phyloP scores from a whole-genome alignment of 805 yeast genomes.

The Saccharomycopsis fibuligera region DNA sequence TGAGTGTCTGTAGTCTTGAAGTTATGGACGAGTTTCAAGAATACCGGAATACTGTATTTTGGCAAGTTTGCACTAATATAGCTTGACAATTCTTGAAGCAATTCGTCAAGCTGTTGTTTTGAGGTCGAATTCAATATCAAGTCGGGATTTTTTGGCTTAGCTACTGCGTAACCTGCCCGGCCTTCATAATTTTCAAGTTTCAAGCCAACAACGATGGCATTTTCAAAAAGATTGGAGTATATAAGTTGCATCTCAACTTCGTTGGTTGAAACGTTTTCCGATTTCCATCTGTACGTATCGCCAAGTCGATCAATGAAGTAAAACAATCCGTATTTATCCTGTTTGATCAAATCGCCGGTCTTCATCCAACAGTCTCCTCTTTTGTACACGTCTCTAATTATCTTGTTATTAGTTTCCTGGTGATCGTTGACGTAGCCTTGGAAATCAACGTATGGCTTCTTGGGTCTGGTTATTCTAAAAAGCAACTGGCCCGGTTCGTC shows the following conservation, averaged over 20 bases:
- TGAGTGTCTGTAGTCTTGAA: slow-evolving; percentile 74
- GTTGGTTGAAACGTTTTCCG: slow-evolving; percentile 89
- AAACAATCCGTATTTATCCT: slow-evolving; percentile 61
- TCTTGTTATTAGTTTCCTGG: slow-evolving; percentile 71
- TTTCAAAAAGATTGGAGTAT: slow-evolving; percentile 39
- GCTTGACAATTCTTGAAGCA: slow-evolving; percentile 35
- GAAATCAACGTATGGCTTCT: slow-evolving; percentile 65
- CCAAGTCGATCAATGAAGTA: slow-evolving; percentile 91
- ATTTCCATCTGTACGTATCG: slow-evolving; percentile 94
- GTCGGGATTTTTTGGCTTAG: slow-evolving; percentile 38
- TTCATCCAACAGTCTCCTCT: slow-evolving; percentile 91
- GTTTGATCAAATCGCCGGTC: slow-evolving; percentile 74
- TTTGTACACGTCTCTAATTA: slow-evolving; percentile 63
- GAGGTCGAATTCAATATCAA: neutral
- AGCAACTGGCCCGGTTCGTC: slow-evolving; percentile 84
- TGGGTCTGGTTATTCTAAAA: slow-evolving; percentile 62
- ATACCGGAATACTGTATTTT: slow-evolving; percentile 78
- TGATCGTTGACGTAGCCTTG: slow-evolving; percentile 86
- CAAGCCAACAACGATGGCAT: slow-evolving; percentile 83
- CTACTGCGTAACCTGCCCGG: slow-evolving; percentile 84
- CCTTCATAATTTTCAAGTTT: slow-evolving; percentile 87
- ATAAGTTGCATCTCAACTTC: slow-evolving; percentile 79
- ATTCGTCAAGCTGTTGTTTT: slow-evolving; percentile 23
- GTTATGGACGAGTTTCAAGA: slow-evolving; percentile 57
- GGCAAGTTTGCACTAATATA: slow-evolving; percentile 49